Evolutionary conservation across 352 stramenopile species (phyloP), one percentile per base, ranked within the genome.

Genomic region (Detonula confervacea): DNA sequence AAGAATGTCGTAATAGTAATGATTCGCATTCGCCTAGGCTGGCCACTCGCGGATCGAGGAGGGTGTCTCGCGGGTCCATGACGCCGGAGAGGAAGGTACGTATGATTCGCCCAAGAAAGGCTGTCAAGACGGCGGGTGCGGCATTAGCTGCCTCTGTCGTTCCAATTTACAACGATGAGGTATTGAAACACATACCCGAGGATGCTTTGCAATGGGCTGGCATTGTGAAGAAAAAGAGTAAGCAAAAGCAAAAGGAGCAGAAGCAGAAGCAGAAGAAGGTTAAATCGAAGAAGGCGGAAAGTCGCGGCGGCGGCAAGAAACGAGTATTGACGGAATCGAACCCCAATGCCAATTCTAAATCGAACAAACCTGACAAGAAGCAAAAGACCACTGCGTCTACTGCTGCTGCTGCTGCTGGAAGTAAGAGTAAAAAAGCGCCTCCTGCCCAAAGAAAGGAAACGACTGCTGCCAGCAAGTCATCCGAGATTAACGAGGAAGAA

Each of bases 131-230:
- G 24, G n/a, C 46, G 22, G 67, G 71, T 56, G 2, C 52, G 29
- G 7, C 8, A 18, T 12, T 30, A 7, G n/a, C 35, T 2, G 14
- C 30, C 60, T 54, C 66, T 47, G 16, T 12, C 27, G 55, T 67
- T 73, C 54, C 66, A 22, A 69, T 74, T 8, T 81, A 80, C 22
- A 77, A 69, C 60, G 70, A 81, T 63, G 77, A 77, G 52, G 70
- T 67, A 57, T 67, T 84, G 39, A 74, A 77, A 46, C 61, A 81
- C 24, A 81, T 84, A 37, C 70, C 77, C 44, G 55, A 22, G 44
- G 70, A 81, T 49, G 64, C 75, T 9, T 42, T 84, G 9, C 44
- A 73, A 59, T 80, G 77, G 77, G 71, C 77, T 70, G 70, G 65
- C 1, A 80, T 80, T 49, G 35, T 73, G 18, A 51, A 64, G 25